phyloP scores from a whole-genome alignment of 2,329 filamentous ascomycete species.

The Talaromyces sp. region DNA sequence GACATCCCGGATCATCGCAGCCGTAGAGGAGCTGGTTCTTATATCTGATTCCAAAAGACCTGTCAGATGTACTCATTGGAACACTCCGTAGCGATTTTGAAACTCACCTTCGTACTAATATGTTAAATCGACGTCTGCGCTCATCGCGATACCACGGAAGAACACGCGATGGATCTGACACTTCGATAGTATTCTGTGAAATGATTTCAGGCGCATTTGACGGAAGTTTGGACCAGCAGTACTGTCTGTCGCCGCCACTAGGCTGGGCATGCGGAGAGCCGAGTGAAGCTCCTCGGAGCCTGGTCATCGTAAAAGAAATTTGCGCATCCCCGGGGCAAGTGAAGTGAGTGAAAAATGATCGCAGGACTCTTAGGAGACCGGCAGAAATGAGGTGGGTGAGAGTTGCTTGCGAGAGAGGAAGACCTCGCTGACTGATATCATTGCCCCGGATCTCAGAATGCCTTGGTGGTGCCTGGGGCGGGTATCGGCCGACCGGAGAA shows the following conservation, averaged over 20 bases:
- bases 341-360: not conserved
- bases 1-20: slow-evolving; percentile 70
- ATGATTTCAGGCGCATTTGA: slow-evolving; percentile 44
- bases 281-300: slow-evolving; percentile 45
- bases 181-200: slow-evolving; percentile 42
- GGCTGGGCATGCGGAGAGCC: slow-evolving; percentile 34
- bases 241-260: slow-evolving; percentile 31
- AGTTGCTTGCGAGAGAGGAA: not conserved
- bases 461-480: slow-evolving; percentile 2
- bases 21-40: slow-evolving; percentile 80
- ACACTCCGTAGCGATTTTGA: not conserved
- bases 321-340: slow-evolving; percentile 31
- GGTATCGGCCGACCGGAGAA: not conserved
- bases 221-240: slow-evolving; percentile 44
- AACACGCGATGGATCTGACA: slow-evolving; percentile 41
- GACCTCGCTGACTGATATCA: slow-evolving; percentile 9
- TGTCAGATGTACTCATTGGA: not conserved
- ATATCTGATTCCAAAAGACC: slow-evolving; percentile 57
- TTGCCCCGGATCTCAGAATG: not conserved
- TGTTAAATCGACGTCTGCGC: slow-evolving; percentile 53
- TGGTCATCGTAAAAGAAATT: slow-evolving; percentile 39
- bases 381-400: not conserved
- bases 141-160: slow-evolving; percentile 44
- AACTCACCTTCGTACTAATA: slow-evolving; percentile 65
- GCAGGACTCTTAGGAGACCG: not conserved